Conservation (phyloP, 2,329 filamentous ascomycete species). For the Verticillium nonalfalfae region DNA sequence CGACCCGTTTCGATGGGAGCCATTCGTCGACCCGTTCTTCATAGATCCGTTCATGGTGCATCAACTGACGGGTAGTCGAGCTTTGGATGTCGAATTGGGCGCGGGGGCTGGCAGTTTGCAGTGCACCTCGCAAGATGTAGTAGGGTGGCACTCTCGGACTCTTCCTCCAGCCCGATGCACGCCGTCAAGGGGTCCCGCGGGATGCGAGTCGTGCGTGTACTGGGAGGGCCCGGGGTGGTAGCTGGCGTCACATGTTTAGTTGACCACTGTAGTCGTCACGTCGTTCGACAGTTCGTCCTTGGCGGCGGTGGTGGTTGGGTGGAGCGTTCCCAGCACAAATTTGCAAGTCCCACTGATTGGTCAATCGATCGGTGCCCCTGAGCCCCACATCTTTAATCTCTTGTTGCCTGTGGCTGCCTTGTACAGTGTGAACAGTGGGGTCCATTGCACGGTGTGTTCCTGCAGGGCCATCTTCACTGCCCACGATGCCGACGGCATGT, state of each 20-base stretch:
- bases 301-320: neutral
- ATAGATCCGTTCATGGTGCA: neutral
- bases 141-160: neutral
- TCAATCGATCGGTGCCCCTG: neutral
- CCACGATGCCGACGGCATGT: conserved; percentile 2
- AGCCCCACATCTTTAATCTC: neutral
- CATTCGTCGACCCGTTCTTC: neutral
- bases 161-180: neutral
- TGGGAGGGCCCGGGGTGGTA: neutral
- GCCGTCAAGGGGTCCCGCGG: neutral
- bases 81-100: neutral
- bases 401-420: neutral
- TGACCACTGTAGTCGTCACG: neutral
- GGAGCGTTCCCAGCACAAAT: neutral
- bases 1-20: too few species aligned
- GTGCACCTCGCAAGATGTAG: neutral
- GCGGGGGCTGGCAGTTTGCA: neutral
- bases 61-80: neutral
- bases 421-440: neutral
- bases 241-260: neutral
- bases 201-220: neutral
- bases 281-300: neutral
- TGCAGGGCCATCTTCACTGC: neutral
- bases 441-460: neutral
- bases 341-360: neutral